These are phyloP conservation scores for Uromyces viciae-fabae DNA, from an alignment of 1,284 basidiomycete species.

Conservation along the genomic window DNA sequence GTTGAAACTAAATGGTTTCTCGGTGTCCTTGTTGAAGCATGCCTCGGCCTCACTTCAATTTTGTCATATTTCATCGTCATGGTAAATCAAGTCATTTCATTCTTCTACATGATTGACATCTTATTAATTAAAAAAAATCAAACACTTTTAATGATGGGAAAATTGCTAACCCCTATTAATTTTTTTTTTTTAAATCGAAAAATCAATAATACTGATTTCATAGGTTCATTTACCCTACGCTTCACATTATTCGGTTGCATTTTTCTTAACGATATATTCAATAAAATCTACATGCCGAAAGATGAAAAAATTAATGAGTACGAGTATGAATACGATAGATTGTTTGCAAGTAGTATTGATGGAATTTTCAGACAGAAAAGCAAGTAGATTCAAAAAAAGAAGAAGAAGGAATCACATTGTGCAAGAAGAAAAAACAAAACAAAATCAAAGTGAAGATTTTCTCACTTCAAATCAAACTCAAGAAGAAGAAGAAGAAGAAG, in stretches of 20 bases:
- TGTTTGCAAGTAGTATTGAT: constrained; percentile 18
- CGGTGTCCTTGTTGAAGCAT: constrained; percentile 31
- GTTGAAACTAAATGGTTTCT: constrained; percentile 40
- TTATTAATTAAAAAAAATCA: too few species aligned
- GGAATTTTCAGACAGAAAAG: background rate
- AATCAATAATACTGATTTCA: background rate
- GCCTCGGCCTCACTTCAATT: constrained; percentile 19
- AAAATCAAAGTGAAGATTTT: background rate
- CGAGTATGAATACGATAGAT: constrained; percentile 21
- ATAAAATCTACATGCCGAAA: constrained; percentile 13
- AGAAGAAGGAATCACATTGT: background rate
- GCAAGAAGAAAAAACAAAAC: too few species aligned
- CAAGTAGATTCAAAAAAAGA: background rate
- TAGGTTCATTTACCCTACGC: constrained; percentile 43
- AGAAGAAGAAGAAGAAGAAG: background rate
- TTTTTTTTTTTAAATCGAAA: background rate
- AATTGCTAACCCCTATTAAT: background rate
- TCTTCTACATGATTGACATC: too few species aligned
- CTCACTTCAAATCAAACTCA: background rate
- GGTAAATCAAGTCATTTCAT: constrained; percentile 11
- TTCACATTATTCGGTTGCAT: constrained; percentile 31
- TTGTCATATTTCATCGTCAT: constrained; percentile 26
- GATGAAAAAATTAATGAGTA: background rate
- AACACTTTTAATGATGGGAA: too few species aligned
- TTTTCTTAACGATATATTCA: constrained; percentile 20